phyloP scores from a whole-genome alignment of 2,329 filamentous ascomycete species.

The Hortaea werneckii region DNA sequence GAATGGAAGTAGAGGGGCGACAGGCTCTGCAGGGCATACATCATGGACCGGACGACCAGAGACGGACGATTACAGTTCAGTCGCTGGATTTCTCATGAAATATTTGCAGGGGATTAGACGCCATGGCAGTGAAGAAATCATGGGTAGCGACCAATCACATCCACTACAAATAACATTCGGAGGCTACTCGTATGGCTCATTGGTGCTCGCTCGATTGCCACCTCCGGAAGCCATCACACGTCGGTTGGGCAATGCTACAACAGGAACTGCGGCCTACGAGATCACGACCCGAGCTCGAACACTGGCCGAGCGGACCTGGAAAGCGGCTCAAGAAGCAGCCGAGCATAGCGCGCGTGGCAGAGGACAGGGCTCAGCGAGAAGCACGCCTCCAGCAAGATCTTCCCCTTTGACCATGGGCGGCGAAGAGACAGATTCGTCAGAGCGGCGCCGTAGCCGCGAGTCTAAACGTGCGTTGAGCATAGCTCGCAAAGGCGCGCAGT shows the following conservation, averaged over 20 bases:
- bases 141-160: background rate
- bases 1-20: constrained; percentile 54
- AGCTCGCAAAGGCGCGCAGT: constrained; percentile 32
- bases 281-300: constrained; percentile 60
- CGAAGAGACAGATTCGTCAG: constrained; percentile 34
- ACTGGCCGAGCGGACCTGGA: constrained; percentile 54
- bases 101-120: constrained; percentile 49
- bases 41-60: constrained; percentile 83
- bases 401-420: constrained; percentile 30
- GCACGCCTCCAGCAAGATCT: background rate
- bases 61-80: constrained; percentile 68
- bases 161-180: constrained; percentile 45
- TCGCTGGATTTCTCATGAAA: constrained; percentile 68
- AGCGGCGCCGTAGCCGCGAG: constrained; percentile 33
- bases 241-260: constrained; percentile 44
- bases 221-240: constrained; percentile 45
- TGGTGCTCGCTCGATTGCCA: constrained; percentile 67
- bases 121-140: background rate
- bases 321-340: constrained; percentile 27
- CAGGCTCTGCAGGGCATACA: constrained; percentile 62
- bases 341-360: background rate
- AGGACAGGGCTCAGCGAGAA: background rate
- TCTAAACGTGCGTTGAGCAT: constrained; percentile 23
- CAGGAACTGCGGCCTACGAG: constrained; percentile 53
- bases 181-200: constrained; percentile 85